Percentiles rank a stretch among this genome's conserved stretches.
These are phyloP conservation scores for Entomophthora muscae DNA, from an alignment of 371 early-diverging fungal species.

Conservation along the genomic window DNA sequence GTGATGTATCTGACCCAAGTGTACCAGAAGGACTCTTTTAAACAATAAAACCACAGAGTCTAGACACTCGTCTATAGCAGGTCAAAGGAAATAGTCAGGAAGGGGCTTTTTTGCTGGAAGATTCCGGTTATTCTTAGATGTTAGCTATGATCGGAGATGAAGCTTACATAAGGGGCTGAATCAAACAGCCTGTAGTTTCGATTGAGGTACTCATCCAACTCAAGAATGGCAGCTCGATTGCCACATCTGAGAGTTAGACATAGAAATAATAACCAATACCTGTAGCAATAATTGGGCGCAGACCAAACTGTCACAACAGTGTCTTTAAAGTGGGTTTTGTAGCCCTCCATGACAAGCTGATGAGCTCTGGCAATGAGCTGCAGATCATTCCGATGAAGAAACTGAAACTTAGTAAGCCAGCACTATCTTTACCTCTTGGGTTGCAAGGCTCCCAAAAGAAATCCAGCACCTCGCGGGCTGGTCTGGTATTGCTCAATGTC, in stretches of 20 bases:
- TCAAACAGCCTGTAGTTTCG: conserved; percentile 63
- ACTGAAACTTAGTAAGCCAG: conserved; percentile 22
- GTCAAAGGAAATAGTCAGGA: not conserved
- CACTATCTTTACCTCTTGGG: conserved; percentile 33
- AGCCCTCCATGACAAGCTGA: conserved; percentile 99
- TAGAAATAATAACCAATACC: conserved; percentile 15
- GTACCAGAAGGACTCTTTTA: too few relatives aligned
- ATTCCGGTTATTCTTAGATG: not conserved
- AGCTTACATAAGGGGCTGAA: conserved; percentile 6
- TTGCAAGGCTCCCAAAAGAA: conserved; percentile 92
- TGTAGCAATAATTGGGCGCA: conserved; percentile 99
- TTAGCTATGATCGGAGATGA: not conserved
- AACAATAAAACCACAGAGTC: not conserved
- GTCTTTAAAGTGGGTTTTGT: conserved; percentile 85
- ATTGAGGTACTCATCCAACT: conserved; percentile 82
- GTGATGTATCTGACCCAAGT: too few relatives aligned
- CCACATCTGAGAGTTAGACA: conserved; percentile 43
- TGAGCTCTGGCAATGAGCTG: conserved; percentile 95
- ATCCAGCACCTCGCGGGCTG: conserved; percentile 97
- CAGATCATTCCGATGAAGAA: conserved; percentile 74
- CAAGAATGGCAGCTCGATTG: conserved; percentile 95
- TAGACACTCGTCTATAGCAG: not conserved
- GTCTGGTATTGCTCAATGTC: conserved; percentile 89
- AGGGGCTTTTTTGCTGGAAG: not conserved
- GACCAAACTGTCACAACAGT: conserved; percentile 98